Conservation (phyloP, 208 protist genomes). For the Zelonia costaricensis region DNA sequence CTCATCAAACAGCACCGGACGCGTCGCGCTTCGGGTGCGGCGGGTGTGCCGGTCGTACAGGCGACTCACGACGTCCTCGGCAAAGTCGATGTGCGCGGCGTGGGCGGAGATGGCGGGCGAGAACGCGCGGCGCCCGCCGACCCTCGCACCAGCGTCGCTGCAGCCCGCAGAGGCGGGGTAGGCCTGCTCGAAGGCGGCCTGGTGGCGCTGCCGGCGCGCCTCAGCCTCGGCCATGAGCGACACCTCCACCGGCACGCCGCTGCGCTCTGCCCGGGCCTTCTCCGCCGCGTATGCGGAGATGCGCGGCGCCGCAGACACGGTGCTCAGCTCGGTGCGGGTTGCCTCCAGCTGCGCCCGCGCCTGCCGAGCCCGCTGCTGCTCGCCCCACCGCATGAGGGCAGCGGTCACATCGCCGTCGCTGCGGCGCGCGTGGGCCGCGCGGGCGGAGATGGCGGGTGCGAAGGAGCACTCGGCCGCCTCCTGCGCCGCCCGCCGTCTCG, state of each 20-base stretch:
- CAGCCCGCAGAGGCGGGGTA: slow-evolving; percentile 9
- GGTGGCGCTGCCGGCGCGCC: slow-evolving; percentile 53
- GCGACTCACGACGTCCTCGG: slow-evolving; percentile 58
- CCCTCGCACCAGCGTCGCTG: background rate
- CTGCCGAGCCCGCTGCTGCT: slow-evolving; percentile 39
- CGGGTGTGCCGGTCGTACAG: slow-evolving; percentile 36
- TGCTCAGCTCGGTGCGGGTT: slow-evolving; percentile 29
- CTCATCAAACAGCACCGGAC: slow-evolving; percentile 29
- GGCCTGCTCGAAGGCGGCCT: slow-evolving; percentile 41
- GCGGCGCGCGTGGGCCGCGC: slow-evolving; percentile 27
- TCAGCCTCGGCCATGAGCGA: slow-evolving; percentile 53
- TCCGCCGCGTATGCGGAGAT: slow-evolving; percentile 62
- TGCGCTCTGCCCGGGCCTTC: slow-evolving; percentile 24
- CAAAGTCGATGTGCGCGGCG: slow-evolving; percentile 37
- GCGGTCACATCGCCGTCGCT: slow-evolving; percentile 19
- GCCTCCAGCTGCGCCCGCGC: slow-evolving; percentile 33
- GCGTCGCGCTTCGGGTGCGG: background rate
- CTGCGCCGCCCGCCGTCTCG: slow-evolving; percentile 14
- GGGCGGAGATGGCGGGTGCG: slow-evolving; percentile 38
- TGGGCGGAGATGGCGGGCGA: slow-evolving; percentile 45
- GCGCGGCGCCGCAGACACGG: slow-evolving; percentile 37
- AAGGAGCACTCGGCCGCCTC: slow-evolving; percentile 31
- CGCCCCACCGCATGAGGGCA: slow-evolving; percentile 35
- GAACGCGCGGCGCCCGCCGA: slow-evolving; percentile 14
- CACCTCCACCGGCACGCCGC: slow-evolving; percentile 47